Percentiles rank a stretch among this genome's conserved stretches.
Conservation (phyloP, 1,284 basidiomycete genomes). For the Leccinum subatratum region DNA sequence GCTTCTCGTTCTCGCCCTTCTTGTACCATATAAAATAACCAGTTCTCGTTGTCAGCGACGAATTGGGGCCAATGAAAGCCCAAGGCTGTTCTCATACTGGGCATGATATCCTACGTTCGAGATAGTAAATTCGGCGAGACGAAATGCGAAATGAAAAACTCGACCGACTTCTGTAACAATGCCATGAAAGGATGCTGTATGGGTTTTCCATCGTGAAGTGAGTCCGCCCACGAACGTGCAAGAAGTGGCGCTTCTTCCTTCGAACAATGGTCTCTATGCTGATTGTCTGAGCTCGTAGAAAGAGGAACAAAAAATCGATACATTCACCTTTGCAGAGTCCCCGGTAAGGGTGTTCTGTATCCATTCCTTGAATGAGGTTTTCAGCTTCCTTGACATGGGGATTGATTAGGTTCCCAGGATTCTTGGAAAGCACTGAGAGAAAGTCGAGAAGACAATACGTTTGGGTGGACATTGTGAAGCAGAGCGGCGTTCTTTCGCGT, state of each 20-base stretch:
- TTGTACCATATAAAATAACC: not conserved
- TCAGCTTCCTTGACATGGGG: not conserved
- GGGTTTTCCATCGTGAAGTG: not conserved
- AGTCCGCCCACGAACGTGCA: not conserved
- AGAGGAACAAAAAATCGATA: not conserved
- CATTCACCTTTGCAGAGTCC: not conserved
- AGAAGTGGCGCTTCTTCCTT: not conserved
- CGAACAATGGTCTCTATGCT: not conserved
- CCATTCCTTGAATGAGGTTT: not conserved
- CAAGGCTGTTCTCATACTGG: not conserved
- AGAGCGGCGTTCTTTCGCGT: not conserved
- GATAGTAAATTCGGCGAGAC: not conserved
- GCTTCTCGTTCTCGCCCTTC: not conserved
- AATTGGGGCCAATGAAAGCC: not conserved
- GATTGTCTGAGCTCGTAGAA: not conserved
- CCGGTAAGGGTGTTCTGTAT: not conserved
- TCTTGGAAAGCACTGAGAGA: not conserved
- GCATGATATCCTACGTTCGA: not conserved
- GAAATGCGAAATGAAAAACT: not conserved
- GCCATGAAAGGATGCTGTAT: not conserved
- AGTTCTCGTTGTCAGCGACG: not conserved
- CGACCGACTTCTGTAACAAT: not conserved
- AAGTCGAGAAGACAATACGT: not conserved
- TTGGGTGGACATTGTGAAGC: not conserved
- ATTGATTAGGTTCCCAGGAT: not conserved